These are phyloP conservation scores for Fusarium denticulatum DNA, from an alignment of 2,329 filamentous ascomycete genomes.

Conservation along the genomic window DNA sequence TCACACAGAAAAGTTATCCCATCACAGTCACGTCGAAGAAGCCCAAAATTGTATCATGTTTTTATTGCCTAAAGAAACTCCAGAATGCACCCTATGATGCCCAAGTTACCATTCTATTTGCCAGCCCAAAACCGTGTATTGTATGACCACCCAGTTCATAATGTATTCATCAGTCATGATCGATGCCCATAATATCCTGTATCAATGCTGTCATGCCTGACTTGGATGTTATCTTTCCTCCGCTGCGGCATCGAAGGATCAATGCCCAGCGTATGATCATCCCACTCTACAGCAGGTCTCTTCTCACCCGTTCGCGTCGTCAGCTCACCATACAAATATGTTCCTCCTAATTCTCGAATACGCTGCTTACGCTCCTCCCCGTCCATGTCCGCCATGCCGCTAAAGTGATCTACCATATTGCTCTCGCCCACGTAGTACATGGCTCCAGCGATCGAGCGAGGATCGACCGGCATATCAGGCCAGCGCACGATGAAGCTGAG, in stretches of 20 bases:
- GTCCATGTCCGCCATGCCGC: slow-evolving; percentile 36
- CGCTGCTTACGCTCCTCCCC: slow-evolving; percentile 33
- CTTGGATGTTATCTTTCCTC: slow-evolving; percentile 1
- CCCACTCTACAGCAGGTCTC: slow-evolving; percentile 40
- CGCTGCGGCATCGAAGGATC: slow-evolving; percentile 2
- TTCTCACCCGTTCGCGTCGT: slow-evolving; percentile 30
- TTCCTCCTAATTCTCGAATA: slow-evolving; percentile 37
- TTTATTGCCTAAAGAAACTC: background rate
- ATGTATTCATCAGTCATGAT: background rate
- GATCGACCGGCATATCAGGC: slow-evolving; percentile 59
- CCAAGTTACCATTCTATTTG: background rate
- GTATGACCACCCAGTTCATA: background rate
- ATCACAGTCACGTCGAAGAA: background rate
- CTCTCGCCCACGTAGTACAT: slow-evolving; percentile 54
- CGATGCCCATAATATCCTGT: slow-evolving; percentile 35
- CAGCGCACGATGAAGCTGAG: slow-evolving; percentile 54
- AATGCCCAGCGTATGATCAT: slow-evolving; percentile 33
- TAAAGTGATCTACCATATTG: slow-evolving; percentile 38
- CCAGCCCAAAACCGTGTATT: background rate
- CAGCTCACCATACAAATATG: slow-evolving; percentile 40
- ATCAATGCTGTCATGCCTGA: slow-evolving; percentile 30
- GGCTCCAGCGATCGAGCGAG: slow-evolving; percentile 56
- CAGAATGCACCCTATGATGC: background rate
- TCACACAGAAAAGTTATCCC: background rate
- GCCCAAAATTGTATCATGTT: background rate